Evolutionary conservation across 192 early-diverging fungal genomes (phyloP), one percentile per base, ranked within the genome.

Genomic region (Spizellomyces sp.): DNA sequence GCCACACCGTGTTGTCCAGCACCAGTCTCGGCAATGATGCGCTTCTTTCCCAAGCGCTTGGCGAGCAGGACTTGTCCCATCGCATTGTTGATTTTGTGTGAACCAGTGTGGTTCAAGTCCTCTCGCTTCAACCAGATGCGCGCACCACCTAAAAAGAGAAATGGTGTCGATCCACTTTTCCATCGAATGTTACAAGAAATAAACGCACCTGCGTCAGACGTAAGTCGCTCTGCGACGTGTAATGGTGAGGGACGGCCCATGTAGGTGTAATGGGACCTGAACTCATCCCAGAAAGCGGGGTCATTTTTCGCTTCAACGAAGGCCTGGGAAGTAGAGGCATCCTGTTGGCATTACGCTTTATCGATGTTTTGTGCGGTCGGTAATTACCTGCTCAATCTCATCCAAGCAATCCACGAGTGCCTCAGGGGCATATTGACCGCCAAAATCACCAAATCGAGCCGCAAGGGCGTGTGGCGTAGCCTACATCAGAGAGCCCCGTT

Each of bases 61-160:
- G 97, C 97, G 27, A 99, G 80, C 63, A 99, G 84, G 27, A 93
- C 85, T 79, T 99, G 97, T 44, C 96, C 97, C 46, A 99, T 79
- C 10, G 95, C 96, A 64, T 99, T 99, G 83, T 99, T 99, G 84
- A 99, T 94, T 81, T 98, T 99, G 84, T 99, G 97, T 48, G 95
- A 95, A 56, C 97, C 97, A 46, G 97, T 99, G 80, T 99, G 96
- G 83, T 98, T 98, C 74, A 97, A 84, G 73, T 99, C 97, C 78
- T 99, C 97, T 71, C 97, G 90, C 85, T 99, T 99, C 76, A 99
- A 85, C 93, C 92, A 99, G 81, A 99, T 96, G 43, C 82, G 83
- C 17, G 97, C 96, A 61, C 97, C 97, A 42, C 91, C 88, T 36
- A 36, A 36, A 75, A 71, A 27, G 48, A 5, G 8, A 66, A 50